Evolutionary conservation across 1,284 basidiomycete genomes (phyloP), one percentile per base, ranked within the genome.

Genomic region (Rhodotorula sp.): DNA sequence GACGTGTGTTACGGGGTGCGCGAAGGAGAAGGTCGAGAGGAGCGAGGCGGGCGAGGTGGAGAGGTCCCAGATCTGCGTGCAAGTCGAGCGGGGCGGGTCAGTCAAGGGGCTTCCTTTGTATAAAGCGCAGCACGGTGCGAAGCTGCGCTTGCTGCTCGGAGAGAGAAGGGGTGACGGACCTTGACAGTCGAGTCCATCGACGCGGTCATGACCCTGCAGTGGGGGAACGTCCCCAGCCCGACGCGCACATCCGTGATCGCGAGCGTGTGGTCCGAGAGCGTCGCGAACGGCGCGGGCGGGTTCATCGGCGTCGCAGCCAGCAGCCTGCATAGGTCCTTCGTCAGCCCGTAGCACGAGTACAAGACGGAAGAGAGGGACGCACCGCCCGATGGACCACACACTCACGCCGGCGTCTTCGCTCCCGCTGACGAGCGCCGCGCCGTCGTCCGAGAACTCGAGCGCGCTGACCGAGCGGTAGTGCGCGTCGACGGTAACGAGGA

Each of bases 151-250:
- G 10, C 37, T 1, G 36, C 32, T 27, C 10, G 15, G 15, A 4
- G 3, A 2, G 5, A 15, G 34, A 29, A 61, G 53, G n/a, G 25
- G 22, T 27, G 22, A 34, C 61, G 67, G 71, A 92, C 91, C 85
- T 98, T 98, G 79, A 94, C 91, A n/a, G 91, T 91, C 72, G 92
- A 90, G 80, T 98, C 96, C 53, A 91, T 81, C 0, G 92, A 92
- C 12, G 90, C 88, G 0, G 94, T 92, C 77, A 95, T 85, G 50
- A 94, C 80, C 61, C 91, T 86, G 58, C 85, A 86, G 27, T 77
- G 69, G 1, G 94, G 92, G 81, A 94, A 95, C 1, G 84, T 75
- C 10, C 93, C 93, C 55, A 90, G 81, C 7, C 93, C 92, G 75
- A 94, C 89, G 29, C 85, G 82, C 48, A 98, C 85, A 77, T 92